A percentile compares a stretch with the other conserved stretches of the same genome.
phyloP scores from a whole-genome alignment of 352 stramenopile genomes.

The Saprolegnia parasitica region DNA sequence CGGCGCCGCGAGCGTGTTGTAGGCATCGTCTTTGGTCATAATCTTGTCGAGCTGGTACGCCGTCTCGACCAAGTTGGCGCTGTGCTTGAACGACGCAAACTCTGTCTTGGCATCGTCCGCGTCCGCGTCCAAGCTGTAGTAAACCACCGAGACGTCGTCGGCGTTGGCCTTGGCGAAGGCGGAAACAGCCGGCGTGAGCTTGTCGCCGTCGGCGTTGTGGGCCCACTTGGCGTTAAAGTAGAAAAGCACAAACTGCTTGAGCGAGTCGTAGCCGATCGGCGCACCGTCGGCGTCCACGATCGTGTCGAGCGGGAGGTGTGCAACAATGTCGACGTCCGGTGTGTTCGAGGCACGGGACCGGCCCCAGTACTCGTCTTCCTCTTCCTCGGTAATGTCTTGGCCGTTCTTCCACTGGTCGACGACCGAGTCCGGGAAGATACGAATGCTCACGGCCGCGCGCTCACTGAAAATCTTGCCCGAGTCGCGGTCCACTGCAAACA shows the following conservation, averaged over 20 bases:
- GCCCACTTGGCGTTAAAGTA: slow-evolving; percentile 13
- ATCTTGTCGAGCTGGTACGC: slow-evolving; percentile 25
- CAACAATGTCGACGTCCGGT: neutral
- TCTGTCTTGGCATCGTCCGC: neutral
- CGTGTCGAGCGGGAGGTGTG: slow-evolving; percentile 6
- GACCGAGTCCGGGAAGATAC: neutral
- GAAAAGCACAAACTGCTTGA: slow-evolving; percentile 15
- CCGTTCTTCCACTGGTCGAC: slow-evolving; percentile 10
- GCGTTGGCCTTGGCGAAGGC: slow-evolving; percentile 5
- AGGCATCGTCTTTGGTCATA: slow-evolving; percentile 12
- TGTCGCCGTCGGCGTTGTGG: neutral
- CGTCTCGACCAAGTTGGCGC: neutral
- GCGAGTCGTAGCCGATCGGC: neutral
- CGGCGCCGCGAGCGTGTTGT: slow-evolving; percentile 13
- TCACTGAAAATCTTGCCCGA: slow-evolving; percentile 1
- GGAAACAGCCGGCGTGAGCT: neutral
- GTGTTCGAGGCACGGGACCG: neutral
- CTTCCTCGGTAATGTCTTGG: slow-evolving; percentile 18
- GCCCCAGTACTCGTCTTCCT: slow-evolving; percentile 15
- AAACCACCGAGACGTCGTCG: slow-evolving; percentile 8
- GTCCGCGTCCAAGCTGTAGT: neutral
- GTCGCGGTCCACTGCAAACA: slow-evolving; percentile 20
- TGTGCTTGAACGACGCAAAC: neutral
- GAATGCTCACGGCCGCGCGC: slow-evolving; percentile 17
- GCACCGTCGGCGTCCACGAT: neutral